Evolutionary conservation across 768 basidiomycete genomes (phyloP), one percentile per base, ranked within the genome.

Genomic region (Boletus rex-veris): DNA sequence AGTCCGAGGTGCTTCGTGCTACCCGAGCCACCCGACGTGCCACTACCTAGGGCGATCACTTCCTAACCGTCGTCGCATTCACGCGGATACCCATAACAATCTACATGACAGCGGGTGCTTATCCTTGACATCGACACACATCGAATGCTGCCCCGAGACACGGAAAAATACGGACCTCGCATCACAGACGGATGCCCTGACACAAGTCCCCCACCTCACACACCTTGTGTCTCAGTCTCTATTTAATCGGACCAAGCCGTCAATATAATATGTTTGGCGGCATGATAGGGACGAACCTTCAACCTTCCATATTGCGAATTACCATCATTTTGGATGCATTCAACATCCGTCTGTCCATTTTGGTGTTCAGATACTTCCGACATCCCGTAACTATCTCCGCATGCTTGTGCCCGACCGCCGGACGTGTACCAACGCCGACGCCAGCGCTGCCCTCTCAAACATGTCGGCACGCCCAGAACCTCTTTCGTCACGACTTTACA

Each of bases 121-220:
- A 44, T 26, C 33, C 18, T 48, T 62, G 51, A 37, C 37, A 18
- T 38, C 26, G 47, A 60, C 43, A 41, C 46, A 4, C 50, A 24
- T 42, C 57, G 28, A 44, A 21, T 37, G 18, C 42, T 38, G 11
- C 30, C 40, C 35, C 31, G 45, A 46, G 7, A 8, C 5, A 26
- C 57, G 61, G 61, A 53, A 41, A 14, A 41, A 52, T 21, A 46
- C 61, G 60, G 60, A 28, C 55, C 45, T n/a, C 31, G 21, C 51
- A 44, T 37, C 37, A 44, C 48, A 14, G 44, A 31, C 39, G 40
- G 31, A 37, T 8, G 21, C 7, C 14, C 31, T 19, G 44, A 50
- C 24, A 31, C 28, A 30, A 37, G 40, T 39, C 45, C 38, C 44
- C 15, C 44, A 5, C 49, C 30, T 56, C 35, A 38, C 38, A 44